These are phyloP conservation scores for Fusarium dlaminii DNA, from an alignment of 2,329 filamentous ascomycete genomes.

Conservation along the genomic window DNA sequence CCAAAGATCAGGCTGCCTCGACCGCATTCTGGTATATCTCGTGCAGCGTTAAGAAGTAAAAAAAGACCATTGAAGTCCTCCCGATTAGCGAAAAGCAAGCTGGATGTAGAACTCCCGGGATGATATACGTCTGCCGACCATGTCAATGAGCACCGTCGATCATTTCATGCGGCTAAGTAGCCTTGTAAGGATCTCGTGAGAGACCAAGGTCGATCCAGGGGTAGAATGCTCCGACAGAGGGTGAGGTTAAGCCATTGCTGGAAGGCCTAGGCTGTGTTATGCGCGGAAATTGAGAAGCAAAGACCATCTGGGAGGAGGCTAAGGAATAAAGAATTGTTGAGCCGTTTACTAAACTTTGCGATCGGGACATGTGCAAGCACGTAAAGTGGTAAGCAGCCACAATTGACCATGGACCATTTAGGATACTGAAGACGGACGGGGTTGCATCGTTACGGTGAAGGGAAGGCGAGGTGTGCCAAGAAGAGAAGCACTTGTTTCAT, in stretches of 20 bases:
- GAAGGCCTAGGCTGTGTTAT: not conserved
- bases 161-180: not conserved
- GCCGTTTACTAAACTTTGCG: not conserved
- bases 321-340: not conserved
- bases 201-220: not conserved
- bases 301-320: not conserved
- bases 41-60: not conserved
- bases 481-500: not conserved
- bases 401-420: not conserved
- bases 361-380: not conserved
- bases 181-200: not conserved
- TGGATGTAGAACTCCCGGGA: not conserved
- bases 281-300: not conserved
- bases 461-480: not conserved
- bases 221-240: not conserved
- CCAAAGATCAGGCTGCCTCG: constrained; percentile 24
- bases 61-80: not conserved
- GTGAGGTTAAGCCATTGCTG: not conserved
- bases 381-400: not conserved
- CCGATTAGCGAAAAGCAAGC: not conserved
- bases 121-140: constrained; percentile 5
- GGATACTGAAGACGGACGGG: not conserved
- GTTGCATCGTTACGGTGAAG: not conserved
- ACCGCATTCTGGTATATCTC: not conserved
- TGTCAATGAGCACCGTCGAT: not conserved